Base-by-base conservation (phyloP, 2,329 filamentous ascomycete genomes). In the Colletotrichum tofieldiae region DNA sequence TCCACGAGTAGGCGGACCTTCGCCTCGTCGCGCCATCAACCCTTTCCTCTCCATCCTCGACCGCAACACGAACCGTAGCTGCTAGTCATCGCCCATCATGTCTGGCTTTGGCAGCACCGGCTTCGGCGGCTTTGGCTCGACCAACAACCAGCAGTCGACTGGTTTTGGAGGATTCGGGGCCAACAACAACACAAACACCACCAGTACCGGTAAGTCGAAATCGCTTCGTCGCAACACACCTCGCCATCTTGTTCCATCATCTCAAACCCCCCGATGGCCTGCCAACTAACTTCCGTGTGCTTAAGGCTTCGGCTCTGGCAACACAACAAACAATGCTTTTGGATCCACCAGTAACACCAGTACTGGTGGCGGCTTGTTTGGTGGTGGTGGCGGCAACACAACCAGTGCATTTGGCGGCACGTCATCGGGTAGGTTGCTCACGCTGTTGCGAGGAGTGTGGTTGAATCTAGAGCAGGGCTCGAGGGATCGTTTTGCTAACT, bases 141-240 rank as follows among this genome's bases (percentile, higher is more conserved):
- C 86, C 74, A 90, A 87, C 79, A 83, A 82, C 61, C 82, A 85
- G 78, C 75, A 81, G 77, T 76, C 81, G 29, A 77, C 75, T 61
- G 84, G 83, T 29, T 93, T 93, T 81, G 88, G 89, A 76, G 90
- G 89, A 55, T 92, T 90, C 72, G 88, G 87, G 49, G 64, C 82
- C 67, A 84, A 77, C 72, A 83, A 78, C 75, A 81, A 78, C 74
- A 82, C 79, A 63, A 54, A 20, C 26, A 70, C 43, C 18, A 80
- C 81, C 67, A 82, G 79, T 74, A 79, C 86, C 82, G 88, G 90
- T 92, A 90, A 80, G 88, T 86, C 35, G 56, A 66, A 61, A 52
- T 43, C 39, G 12, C 54, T 65, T 56, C 54, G 45, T 65, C 45
- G 37, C 54, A 26, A 60, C 43, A 23, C 12, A 29, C 29, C 14